Evolutionary conservation across 495 filamentous ascomycete genomes (phyloP).

Genomic region (Rhizodiscina lignyota): DNA sequence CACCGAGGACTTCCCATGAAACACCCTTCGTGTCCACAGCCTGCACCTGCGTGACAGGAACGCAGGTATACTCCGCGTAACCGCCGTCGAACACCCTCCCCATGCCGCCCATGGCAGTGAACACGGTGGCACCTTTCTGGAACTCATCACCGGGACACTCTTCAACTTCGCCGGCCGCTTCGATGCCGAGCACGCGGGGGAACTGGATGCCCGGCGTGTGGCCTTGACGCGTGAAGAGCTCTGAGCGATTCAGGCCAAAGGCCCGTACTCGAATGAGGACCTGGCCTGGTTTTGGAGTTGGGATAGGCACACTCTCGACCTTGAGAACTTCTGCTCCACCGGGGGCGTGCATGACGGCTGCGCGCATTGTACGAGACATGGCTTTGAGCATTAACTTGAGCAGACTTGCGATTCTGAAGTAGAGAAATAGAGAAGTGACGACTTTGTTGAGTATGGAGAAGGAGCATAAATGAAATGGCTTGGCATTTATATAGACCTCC

Average conservation of each 20-base stretch:
- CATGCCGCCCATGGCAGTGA: constrained; percentile 37
- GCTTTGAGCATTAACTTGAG: no score
- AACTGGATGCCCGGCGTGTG: constrained; percentile 27
- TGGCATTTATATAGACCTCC: no score
- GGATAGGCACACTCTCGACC: constrained; percentile 14
- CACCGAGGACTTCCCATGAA: constrained; percentile 28
- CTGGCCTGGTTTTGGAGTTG: constrained; percentile 17
- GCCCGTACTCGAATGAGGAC: constrained; percentile 33
- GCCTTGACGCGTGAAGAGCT: constrained; percentile 38
- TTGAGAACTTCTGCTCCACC: constrained; percentile 17
- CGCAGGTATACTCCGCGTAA: constrained; percentile 37
- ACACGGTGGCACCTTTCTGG: constrained; percentile 25
- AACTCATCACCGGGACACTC: no score
- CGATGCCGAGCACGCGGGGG: constrained; percentile 32
- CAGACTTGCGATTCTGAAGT: no score
- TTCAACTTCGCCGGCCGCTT: no score
- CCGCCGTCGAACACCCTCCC: constrained; percentile 33
- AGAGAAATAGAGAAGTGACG: no score
- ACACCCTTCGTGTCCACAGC: constrained; percentile 20
- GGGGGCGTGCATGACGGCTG: constrained; percentile 13
- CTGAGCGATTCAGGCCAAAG: constrained; percentile 38
- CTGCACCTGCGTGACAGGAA: constrained; percentile 27
- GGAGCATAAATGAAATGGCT: no score
- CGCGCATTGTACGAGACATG: no score
- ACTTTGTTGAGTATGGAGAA: no score